Conservation (phyloP, 768 basidiomycete species). For the Kwoniella botswanensis region DNA sequence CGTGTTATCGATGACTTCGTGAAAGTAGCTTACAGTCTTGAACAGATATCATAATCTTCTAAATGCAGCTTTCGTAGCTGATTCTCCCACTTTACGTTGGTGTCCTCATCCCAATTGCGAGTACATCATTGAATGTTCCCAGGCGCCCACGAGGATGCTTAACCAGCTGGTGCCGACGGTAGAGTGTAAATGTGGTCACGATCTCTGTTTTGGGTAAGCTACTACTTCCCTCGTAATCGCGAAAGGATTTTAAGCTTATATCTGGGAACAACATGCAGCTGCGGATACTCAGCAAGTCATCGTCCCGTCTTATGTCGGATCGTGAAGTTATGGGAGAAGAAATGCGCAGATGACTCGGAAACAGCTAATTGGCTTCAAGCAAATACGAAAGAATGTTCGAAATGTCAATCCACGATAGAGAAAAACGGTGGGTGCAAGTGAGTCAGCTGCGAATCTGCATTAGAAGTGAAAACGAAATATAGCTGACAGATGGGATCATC, state of each 20-base stretch:
- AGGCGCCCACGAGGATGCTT: slow-evolving; percentile 78
- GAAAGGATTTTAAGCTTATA: background rate
- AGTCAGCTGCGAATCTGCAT: slow-evolving; percentile 57
- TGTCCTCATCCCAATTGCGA: slow-evolving; percentile 96
- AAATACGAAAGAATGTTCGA: slow-evolving; percentile 96
- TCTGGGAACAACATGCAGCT: slow-evolving; percentile 55
- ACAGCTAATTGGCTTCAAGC: slow-evolving; percentile 99
- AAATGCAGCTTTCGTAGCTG: slow-evolving; percentile 85
- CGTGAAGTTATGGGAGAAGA: slow-evolving; percentile 92
- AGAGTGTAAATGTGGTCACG: slow-evolving; percentile 76
- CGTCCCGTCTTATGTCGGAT: slow-evolving; percentile 87
- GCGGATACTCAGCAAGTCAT: slow-evolving; percentile 84
- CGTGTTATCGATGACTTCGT: too few species aligned
- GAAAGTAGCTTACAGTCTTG: too few species aligned
- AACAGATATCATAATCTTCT: slow-evolving; percentile 83
- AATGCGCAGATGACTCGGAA: slow-evolving; percentile 96
- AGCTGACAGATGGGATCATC: slow-evolving; percentile 4
- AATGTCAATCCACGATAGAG: slow-evolving; percentile 97
- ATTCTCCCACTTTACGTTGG: slow-evolving; percentile 81
- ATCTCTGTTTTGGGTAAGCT: slow-evolving; percentile 83
- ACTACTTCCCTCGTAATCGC: background rate
- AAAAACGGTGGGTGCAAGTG: slow-evolving; percentile 99
- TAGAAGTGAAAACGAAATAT: too few species aligned
- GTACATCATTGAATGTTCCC: slow-evolving; percentile 85
- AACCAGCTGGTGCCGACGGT: slow-evolving; percentile 86